A percentile compares a stretch with the other conserved stretches of the same genome.
Conservation (phyloP, 1,284 basidiomycete genomes). For the Schizophyllum amplum region DNA sequence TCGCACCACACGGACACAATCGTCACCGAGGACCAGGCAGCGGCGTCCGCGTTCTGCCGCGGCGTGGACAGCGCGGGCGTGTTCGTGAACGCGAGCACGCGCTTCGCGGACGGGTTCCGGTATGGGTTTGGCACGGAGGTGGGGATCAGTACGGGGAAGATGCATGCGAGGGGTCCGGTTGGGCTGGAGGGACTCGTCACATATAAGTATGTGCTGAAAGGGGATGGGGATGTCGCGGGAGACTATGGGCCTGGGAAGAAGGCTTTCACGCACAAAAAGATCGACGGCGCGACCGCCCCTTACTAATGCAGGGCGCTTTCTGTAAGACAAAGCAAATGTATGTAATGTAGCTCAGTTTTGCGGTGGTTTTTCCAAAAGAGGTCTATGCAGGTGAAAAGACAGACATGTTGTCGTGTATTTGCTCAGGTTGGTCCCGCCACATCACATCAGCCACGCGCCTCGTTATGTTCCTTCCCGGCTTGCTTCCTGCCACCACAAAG, state of each 20-base stretch:
- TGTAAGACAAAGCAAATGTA: neutral
- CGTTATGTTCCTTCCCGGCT: no score
- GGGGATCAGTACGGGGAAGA: slow-evolving; percentile 93
- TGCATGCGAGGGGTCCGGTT: slow-evolving; percentile 95
- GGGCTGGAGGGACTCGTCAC: slow-evolving; percentile 92
- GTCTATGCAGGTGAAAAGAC: no score
- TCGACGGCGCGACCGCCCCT: neutral
- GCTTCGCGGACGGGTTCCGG: slow-evolving; percentile 95
- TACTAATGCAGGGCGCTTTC: neutral
- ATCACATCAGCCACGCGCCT: no score
- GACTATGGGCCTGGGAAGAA: slow-evolving; percentile 80
- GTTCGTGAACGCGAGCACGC: slow-evolving; percentile 90
- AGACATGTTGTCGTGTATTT: no score
- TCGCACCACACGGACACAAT: slow-evolving; percentile 96
- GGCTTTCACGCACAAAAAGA: slow-evolving; percentile 59
- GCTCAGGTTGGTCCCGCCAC: no score
- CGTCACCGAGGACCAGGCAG: slow-evolving; percentile 69
- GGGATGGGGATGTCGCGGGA: slow-evolving; percentile 75
- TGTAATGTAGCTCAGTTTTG: no score
- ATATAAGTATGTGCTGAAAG: slow-evolving; percentile 89
- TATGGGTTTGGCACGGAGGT: slow-evolving; percentile 99
- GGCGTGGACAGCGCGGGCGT: slow-evolving; percentile 91
- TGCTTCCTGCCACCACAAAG: no score
- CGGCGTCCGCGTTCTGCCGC: slow-evolving; percentile 73
- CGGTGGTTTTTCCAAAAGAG: no score